A percentile compares a stretch with the other conserved stretches of the same genome.
phyloP scores from a whole-genome alignment of 352 stramenopile genomes.

The Globisporangium splendens region DNA sequence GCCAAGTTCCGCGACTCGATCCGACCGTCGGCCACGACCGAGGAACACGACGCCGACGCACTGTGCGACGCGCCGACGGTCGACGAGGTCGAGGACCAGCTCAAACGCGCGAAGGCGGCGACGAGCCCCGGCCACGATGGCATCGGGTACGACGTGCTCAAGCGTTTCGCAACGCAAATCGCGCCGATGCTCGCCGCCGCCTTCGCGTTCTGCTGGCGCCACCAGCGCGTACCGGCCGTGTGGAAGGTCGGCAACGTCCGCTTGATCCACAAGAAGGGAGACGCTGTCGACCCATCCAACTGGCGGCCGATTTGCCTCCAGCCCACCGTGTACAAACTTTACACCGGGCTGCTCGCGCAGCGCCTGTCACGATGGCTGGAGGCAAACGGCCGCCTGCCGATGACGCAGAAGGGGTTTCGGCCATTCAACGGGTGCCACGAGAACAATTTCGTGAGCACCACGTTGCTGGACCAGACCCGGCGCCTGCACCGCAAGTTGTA shows the following conservation, averaged over 20 bases:
- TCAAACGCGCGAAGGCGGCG: neutral
- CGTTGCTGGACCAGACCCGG: slow-evolving; percentile 17
- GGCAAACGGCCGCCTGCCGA: slow-evolving; percentile 12
- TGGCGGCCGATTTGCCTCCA: slow-evolving; percentile 33
- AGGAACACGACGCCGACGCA: too few species aligned
- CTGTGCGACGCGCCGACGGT: neutral
- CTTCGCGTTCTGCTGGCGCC: slow-evolving; percentile 17
- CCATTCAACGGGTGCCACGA: slow-evolving; percentile 24
- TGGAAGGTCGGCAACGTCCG: slow-evolving; percentile 19
- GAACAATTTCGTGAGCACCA: slow-evolving; percentile 23
- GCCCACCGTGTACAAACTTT: slow-evolving; percentile 31
- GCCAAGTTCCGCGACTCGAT: neutral
- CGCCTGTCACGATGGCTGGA: slow-evolving; percentile 18
- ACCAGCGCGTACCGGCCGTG: slow-evolving; percentile 7
- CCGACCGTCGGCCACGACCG: neutral
- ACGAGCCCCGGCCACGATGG: slow-evolving; percentile 5
- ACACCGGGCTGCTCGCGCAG: slow-evolving; percentile 16
- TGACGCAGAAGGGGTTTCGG: slow-evolving; percentile 23
- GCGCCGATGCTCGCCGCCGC: slow-evolving; percentile 11
- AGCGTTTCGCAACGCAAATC: slow-evolving; percentile 10
- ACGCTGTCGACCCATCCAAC: slow-evolving; percentile 3
- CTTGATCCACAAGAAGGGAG: slow-evolving; percentile 26
- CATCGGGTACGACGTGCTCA: too few species aligned
- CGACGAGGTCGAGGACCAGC: slow-evolving; percentile 24
- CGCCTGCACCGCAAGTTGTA: slow-evolving; percentile 12